A percentile compares a stretch with the other conserved stretches of the same genome.
Conservation (phyloP, 108 stramenopile species). For the Nitzschia putrida region DNA sequence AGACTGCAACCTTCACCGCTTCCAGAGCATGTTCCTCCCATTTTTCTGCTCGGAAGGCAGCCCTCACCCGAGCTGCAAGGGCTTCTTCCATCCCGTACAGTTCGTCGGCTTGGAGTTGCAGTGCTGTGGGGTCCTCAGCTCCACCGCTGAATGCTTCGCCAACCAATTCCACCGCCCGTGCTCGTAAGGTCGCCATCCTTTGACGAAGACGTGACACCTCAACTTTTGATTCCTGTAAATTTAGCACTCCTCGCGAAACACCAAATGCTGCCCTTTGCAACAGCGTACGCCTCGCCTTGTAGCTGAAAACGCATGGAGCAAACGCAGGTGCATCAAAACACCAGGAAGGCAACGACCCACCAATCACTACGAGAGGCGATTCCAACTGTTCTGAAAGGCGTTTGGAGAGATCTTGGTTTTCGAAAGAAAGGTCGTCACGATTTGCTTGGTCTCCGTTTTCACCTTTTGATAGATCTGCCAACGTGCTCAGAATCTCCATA, state of each 20-base stretch:
- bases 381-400: conserved; percentile 50
- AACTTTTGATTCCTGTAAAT: conserved; percentile 55
- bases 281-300: conserved; percentile 38
- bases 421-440: conserved; percentile 17
- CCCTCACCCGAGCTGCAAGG: conserved; percentile 44
- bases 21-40: conserved; percentile 54
- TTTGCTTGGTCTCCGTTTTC: background rate
- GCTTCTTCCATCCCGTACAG: conserved; percentile 63
- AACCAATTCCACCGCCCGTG: conserved; percentile 52
- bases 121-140: conserved; percentile 56
- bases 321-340: conserved; percentile 39
- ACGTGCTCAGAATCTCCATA: conserved; percentile 40
- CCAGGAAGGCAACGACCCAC: conserved; percentile 49
- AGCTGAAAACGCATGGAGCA: conserved; percentile 51
- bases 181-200: conserved; percentile 52
- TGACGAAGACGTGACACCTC: conserved; percentile 41
- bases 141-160: conserved; percentile 61
- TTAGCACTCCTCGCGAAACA: conserved; percentile 42
- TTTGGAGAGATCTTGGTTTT: conserved; percentile 40
- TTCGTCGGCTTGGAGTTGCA: conserved; percentile 61
- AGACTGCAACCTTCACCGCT: conserved; percentile 49
- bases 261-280: conserved; percentile 53
- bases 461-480: conserved; percentile 8
- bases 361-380: conserved; percentile 43
- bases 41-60: conserved; percentile 42